Base-by-base conservation (phyloP, 2,329 filamentous ascomycete species). In the Proliferodiscus dingleyae region DNA sequence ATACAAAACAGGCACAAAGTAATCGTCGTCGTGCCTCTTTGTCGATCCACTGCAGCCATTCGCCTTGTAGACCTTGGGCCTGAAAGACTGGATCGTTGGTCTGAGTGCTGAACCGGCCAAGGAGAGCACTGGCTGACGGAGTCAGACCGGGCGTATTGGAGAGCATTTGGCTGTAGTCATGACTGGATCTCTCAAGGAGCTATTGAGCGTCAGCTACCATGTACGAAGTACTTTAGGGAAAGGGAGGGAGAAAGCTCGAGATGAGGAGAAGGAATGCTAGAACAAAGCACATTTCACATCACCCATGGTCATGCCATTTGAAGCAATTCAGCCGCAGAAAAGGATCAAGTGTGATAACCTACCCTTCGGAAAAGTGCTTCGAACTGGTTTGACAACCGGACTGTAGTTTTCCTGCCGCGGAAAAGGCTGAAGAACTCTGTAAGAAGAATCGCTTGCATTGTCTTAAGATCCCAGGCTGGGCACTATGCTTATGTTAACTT, bases 1-100 rank as follows among this genome's bases (percentile, higher is more conserved):
- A 65, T 43, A 78, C 62, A 60, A 80, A 78, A 62, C 75, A 81
- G 11, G 71, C 72, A 26, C 73, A 67, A n/a, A 79, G 64, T 22
- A 81, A 67, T 33, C 78, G 72, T 45, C 75, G 72, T 44, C 66
- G 68, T 6, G 73, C 67, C 61, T 82, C 78, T 40, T 64, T 61
- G 37, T 72, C 63, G 32, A 80, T 60, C 78, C 78, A 81, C 48
- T 63, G 56, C 30, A 63, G 65, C 78, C 78, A 81, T 37, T 56
- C 46, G 16, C 23, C 49, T 7, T 51, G 39, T 11, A 46, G 30
- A 41, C 56, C 47, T 37, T 47, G 39, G 3, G 37, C 33, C 18
- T 45, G 43, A 24, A 36, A 32, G 30, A 21, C n/a, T 22, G 40
- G 49, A 8, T 34, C 15, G 24, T 37, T 43, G 8, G 23, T 39